A percentile compares a stretch with the other conserved stretches of the same genome.
These are phyloP conservation scores for Rhododendron simsii DNA, from an alignment of 148 eudicot species.

Conservation along the genomic window DNA sequence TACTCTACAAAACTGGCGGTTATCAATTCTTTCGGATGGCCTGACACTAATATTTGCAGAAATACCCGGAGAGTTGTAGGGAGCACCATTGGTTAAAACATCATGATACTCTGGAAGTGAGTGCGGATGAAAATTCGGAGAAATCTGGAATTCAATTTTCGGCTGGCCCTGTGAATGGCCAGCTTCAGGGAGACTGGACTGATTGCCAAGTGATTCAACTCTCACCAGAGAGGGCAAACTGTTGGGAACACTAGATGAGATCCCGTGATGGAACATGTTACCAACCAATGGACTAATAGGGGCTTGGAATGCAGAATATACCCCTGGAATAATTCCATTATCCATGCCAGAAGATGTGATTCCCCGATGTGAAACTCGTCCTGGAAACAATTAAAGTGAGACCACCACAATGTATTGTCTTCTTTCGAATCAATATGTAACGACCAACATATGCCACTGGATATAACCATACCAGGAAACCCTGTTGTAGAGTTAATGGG, in stretches of 20 bases:
- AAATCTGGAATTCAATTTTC: conserved; percentile 33
- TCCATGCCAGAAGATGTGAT: conserved; percentile 28
- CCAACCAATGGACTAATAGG: conserved; percentile 33
- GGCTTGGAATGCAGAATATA: conserved; percentile 22
- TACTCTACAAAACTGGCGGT: conserved; percentile 39
- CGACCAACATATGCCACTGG: background rate
- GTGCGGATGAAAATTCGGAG: conserved; percentile 47
- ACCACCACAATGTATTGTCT: background rate
- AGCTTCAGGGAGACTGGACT: conserved; percentile 37
- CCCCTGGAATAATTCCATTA: conserved; percentile 25
- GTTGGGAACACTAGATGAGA: conserved; percentile 62
- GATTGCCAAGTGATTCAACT: conserved; percentile 43
- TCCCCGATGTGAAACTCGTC: conserved; percentile 33
- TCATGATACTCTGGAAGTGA: conserved; percentile 60
- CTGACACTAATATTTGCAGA: conserved; percentile 31
- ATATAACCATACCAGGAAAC: conserved; percentile 36
- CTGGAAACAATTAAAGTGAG: conserved; percentile 26
- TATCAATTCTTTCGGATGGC: conserved; percentile 40
- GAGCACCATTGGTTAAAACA: conserved; percentile 43
- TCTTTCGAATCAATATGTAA: background rate
- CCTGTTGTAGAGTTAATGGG: conserved; percentile 31
- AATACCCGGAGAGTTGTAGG: conserved; percentile 35
- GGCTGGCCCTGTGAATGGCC: conserved; percentile 31
- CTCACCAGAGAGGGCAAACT: conserved; percentile 46
- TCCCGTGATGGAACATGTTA: conserved; percentile 32